These are phyloP conservation scores for Heliamphora exappendiculata DNA, from an alignment of 148 eudicot genomes.

Conservation along the genomic window DNA sequence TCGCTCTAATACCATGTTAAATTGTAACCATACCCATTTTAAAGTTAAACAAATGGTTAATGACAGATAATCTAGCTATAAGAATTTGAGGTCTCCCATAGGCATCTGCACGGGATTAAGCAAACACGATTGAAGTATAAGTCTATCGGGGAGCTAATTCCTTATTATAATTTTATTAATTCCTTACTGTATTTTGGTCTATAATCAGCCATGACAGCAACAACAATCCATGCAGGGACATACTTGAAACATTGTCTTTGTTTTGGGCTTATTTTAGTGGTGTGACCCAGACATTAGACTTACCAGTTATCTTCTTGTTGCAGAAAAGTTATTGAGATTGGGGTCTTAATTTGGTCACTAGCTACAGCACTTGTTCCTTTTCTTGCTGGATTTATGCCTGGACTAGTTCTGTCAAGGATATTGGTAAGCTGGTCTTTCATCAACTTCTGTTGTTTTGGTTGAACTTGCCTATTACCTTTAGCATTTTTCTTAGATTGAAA, in stretches of 20 bases:
- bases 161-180: neutral
- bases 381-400: constrained; percentile 93
- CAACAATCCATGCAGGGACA: neutral
- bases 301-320: constrained; percentile 16
- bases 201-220: neutral
- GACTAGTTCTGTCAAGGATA: constrained; percentile 71
- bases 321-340: constrained; percentile 83
- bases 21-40: too few species aligned
- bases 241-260: neutral
- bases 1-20: too few species aligned
- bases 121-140: neutral
- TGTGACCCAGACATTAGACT: neutral
- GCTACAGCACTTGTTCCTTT: constrained; percentile 88
- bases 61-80: neutral
- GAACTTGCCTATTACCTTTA: neutral
- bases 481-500: neutral
- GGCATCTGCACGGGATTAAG: neutral
- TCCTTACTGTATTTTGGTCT: too few species aligned
- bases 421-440: constrained; percentile 44
- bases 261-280: neutral
- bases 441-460: neutral
- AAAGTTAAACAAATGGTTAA: neutral
- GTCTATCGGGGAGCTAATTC: neutral
- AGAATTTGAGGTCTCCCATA: neutral
- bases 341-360: constrained; percentile 90